A percentile compares a stretch with the other conserved stretches of the same genome.
Evolutionary conservation across 257 asterid species (phyloP).

Genomic region (Mitragyna speciosa): DNA sequence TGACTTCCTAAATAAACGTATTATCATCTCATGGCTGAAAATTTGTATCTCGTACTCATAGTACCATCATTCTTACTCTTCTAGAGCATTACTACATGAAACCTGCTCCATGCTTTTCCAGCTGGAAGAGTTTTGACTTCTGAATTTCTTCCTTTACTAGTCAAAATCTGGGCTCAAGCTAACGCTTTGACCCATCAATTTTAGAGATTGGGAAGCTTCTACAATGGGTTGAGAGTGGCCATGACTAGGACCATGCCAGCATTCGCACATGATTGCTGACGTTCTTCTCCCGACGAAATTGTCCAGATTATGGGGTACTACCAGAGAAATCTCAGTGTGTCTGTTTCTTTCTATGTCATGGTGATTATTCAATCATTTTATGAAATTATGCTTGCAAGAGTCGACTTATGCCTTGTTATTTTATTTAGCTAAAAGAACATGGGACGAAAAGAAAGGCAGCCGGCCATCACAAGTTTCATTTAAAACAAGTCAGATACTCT

Average conservation of each 20-base stretch:
- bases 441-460: too few species aligned
- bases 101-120: background rate
- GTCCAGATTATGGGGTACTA: background rate
- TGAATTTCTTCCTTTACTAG: background rate
- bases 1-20: background rate
- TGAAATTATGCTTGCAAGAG: too few species aligned
- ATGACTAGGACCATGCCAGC: background rate
- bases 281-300: background rate
- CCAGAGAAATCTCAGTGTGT: too few species aligned
- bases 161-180: background rate
- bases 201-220: background rate
- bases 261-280: background rate
- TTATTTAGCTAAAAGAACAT: too few species aligned
- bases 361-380: too few species aligned
- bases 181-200: constrained; percentile 5
- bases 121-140: background rate
- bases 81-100: background rate
- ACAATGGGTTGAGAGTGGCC: background rate
- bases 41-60: too few species aligned
- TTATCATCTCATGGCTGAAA: background rate
- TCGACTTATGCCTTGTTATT: too few species aligned
- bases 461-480: too few species aligned
- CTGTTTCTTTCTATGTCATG: too few species aligned
- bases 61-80: too few species aligned
- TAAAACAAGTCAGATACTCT: too few species aligned